phyloP scores from a whole-genome alignment of 805 yeast species.

The Starmerella powellii region DNA sequence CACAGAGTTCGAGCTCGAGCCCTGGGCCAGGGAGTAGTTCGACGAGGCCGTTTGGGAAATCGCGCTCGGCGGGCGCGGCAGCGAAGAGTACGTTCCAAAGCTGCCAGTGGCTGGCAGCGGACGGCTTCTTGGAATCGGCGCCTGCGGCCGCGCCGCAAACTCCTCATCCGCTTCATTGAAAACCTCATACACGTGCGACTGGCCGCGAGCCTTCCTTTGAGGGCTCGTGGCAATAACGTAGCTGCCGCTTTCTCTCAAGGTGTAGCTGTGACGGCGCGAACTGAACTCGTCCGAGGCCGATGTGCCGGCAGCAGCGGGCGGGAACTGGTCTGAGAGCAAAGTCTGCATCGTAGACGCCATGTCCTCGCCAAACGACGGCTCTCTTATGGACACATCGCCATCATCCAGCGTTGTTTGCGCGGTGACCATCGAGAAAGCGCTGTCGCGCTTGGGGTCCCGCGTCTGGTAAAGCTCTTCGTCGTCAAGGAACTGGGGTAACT shows the following conservation, averaged over 20 bases:
- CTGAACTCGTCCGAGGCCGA: neutral
- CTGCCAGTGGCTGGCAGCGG: neutral
- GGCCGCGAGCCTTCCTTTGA: neutral
- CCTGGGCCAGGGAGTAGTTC: neutral
- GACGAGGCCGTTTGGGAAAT: neutral
- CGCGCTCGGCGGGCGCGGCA: neutral
- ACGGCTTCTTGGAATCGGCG: conserved; percentile 6
- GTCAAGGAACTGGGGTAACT: no score
- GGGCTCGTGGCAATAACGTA: conserved; percentile 20
- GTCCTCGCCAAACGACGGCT: conserved; percentile 17
- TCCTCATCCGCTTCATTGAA: conserved; percentile 5
- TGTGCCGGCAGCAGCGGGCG: neutral
- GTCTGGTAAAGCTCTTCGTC: neutral
- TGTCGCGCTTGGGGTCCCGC: conserved; percentile 1
- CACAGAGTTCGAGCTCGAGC: neutral
- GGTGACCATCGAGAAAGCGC: neutral
- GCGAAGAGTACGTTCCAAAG: neutral
- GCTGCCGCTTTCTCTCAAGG: conserved; percentile 16
- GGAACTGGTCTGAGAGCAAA: conserved; percentile 3
- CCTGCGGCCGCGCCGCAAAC: neutral
- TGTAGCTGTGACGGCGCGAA: conserved; percentile 7
- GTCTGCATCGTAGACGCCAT: conserved; percentile 17
- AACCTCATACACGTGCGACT: conserved; percentile 13
- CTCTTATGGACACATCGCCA: conserved; percentile 10
- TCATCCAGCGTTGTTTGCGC: neutral